Percentiles rank a stretch among this genome's conserved stretches.
Evolutionary conservation across 208 protist species (phyloP).

Genomic region (Trypanosoma boissoni): DNA sequence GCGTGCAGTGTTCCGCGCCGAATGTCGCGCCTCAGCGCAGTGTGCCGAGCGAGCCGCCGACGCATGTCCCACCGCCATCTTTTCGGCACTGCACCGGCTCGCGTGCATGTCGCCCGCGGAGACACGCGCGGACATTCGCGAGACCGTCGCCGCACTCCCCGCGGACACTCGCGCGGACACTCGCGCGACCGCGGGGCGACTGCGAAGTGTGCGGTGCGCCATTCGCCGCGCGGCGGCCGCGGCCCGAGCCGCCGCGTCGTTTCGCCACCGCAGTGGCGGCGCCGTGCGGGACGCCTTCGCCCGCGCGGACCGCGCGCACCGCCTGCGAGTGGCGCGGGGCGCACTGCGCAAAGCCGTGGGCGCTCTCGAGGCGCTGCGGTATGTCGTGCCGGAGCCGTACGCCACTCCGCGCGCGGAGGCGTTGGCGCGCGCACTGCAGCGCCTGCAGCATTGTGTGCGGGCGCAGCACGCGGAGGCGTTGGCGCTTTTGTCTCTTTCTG

Average conservation of each 20-base stretch:
- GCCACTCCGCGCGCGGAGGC: not conserved
- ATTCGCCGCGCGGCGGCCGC: not conserved
- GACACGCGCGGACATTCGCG: too few species aligned
- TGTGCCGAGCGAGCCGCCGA: too few species aligned
- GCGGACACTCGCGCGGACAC: too few species aligned
- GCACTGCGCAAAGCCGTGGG: conserved; percentile 14
- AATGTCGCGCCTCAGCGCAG: too few species aligned
- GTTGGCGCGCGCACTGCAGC: not conserved
- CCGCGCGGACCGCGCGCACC: conserved; percentile 10
- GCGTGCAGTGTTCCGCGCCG: too few species aligned
- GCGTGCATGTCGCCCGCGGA: too few species aligned
- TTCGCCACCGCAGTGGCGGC: too few species aligned
- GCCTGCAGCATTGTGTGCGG: conserved; percentile 3
- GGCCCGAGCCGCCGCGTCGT: too few species aligned
- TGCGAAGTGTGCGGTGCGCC: conserved; percentile 5
- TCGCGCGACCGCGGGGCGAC: too few species aligned
- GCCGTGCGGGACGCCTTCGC: not conserved
- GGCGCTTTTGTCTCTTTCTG: not conserved
- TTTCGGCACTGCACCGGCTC: too few species aligned
- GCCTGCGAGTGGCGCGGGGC: not conserved
- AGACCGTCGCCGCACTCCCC: too few species aligned
- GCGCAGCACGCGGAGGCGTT: conserved; percentile 8
- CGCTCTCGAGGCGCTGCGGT: conserved; percentile 10
- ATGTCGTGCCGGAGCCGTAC: conserved; percentile 15
- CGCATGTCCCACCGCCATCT: too few species aligned